Evolutionary conservation across 495 filamentous ascomycete genomes (phyloP).

Genomic region (Neurospora terricola): DNA sequence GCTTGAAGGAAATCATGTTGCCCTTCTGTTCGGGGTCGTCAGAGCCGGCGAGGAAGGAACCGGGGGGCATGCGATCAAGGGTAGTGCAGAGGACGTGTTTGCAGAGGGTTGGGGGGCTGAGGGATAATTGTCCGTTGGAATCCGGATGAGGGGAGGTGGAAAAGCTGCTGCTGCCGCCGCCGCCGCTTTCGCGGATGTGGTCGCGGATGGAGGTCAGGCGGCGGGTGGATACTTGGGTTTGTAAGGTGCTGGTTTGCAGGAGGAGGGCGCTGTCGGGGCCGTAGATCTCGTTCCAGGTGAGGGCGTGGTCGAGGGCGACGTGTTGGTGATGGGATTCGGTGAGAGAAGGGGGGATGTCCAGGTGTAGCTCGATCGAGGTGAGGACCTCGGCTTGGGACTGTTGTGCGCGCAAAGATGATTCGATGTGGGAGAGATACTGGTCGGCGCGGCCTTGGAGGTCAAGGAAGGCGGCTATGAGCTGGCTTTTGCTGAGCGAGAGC

Average conservation of each 20-base stretch:
- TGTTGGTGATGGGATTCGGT: background rate
- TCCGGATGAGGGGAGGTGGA: background rate
- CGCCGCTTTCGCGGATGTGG: background rate
- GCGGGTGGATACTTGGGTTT: background rate
- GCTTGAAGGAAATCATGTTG: background rate
- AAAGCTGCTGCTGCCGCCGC: background rate
- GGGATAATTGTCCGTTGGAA: background rate
- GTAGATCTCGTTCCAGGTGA: background rate
- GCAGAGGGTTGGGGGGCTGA: background rate
- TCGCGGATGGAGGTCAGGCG: background rate
- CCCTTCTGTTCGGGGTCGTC: background rate
- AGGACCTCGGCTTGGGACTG: background rate
- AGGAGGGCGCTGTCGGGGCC: background rate
- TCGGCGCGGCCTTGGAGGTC: background rate
- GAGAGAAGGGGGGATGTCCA: background rate
- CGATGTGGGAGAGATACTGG: background rate
- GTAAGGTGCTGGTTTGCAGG: background rate
- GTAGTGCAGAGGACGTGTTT: background rate
- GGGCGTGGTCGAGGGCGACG: background rate
- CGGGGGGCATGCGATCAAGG: background rate
- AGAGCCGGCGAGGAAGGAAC: background rate
- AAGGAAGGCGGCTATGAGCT: background rate
- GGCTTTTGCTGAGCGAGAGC: background rate
- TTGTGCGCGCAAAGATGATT: background rate
- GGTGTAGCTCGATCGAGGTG: background rate